phyloP scores from a whole-genome alignment of 192 early-diverging fungal genomes.

The Spizellomyces punctatus region DNA sequence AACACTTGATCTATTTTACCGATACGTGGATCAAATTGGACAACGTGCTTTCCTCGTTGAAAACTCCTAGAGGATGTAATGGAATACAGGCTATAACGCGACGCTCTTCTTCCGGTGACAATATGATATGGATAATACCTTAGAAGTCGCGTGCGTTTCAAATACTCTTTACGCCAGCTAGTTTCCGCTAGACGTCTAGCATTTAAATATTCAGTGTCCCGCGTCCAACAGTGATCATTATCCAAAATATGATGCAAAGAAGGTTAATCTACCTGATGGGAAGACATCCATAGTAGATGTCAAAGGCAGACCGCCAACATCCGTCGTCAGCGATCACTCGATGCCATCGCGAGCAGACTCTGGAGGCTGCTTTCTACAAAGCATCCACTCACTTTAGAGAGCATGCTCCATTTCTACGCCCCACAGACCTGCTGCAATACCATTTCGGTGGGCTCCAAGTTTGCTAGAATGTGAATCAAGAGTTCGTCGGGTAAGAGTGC shows the following conservation, averaged over 20 bases:
- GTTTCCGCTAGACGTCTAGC: conserved; percentile 33
- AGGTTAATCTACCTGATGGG: conserved; percentile 1
- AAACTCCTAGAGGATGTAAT: conserved; percentile 17
- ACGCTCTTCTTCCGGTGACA: too few relatives aligned
- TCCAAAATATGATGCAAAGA: too few relatives aligned
- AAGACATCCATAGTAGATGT: conserved; percentile 28
- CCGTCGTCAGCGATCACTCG: conserved; percentile 43
- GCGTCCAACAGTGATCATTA: too few relatives aligned
- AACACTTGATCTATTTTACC: conserved; percentile 52
- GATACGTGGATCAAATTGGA: conserved; percentile 62
- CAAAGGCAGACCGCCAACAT: conserved; percentile 44
- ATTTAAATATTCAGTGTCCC: too few relatives aligned
- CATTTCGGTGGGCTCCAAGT: conserved; percentile 42
- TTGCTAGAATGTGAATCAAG: conserved; percentile 35
- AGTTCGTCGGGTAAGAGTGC: conserved; percentile 36
- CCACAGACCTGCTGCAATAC: conserved; percentile 17
- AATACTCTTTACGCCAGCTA: conserved; percentile 45
- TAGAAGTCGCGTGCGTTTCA: conserved; percentile 30
- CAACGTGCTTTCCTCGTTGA: conserved; percentile 39
- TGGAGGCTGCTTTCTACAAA: conserved; percentile 6
- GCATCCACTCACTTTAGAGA: background rate
- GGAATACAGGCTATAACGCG: too few relatives aligned
- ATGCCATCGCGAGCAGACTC: conserved; percentile 41
- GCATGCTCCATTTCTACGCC: background rate
- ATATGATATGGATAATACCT: background rate